Evolutionary conservation across 1,284 basidiomycete genomes (phyloP).

Genomic region (Ustilago tritici): DNA sequence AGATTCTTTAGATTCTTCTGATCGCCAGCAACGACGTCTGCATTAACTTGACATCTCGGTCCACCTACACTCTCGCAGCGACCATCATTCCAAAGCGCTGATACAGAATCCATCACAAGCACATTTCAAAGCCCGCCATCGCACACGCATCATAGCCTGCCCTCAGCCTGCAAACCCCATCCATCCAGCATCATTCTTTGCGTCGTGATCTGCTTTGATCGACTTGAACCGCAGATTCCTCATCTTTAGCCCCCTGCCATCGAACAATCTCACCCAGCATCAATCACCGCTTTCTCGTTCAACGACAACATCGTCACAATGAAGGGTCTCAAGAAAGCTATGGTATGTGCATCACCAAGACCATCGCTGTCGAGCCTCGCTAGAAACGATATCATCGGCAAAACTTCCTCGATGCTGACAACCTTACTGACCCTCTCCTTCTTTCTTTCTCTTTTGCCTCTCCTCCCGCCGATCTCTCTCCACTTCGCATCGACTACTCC

Average conservation of each 20-base stretch:
- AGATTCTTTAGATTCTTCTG: background rate
- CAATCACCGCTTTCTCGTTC: conserved; percentile 5
- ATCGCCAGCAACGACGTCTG: conserved; percentile 1
- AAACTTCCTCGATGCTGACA: background rate
- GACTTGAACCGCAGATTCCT: background rate
- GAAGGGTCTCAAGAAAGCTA: conserved; percentile 70
- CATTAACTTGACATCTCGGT: background rate
- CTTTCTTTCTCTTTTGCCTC: background rate
- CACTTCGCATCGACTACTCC: background rate
- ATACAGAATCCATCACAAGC: background rate
- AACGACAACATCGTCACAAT: conserved; percentile 39
- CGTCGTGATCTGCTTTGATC: background rate
- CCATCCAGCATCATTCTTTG: background rate
- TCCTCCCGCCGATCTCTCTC: background rate
- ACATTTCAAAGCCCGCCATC: background rate
- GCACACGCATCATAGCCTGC: background rate
- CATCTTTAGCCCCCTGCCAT: background rate
- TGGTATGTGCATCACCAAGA: conserved; percentile 58
- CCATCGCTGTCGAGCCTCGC: background rate
- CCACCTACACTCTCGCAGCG: background rate
- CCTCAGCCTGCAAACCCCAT: background rate
- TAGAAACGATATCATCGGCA: no score
- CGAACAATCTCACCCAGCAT: background rate
- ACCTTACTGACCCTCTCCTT: conserved; percentile 1
- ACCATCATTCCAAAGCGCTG: background rate